Evolutionary conservation across 2,329 filamentous ascomycete genomes (phyloP), one percentile per base, ranked within the genome.

Genomic region (Pseudopyrenochaeta lycopersici): DNA sequence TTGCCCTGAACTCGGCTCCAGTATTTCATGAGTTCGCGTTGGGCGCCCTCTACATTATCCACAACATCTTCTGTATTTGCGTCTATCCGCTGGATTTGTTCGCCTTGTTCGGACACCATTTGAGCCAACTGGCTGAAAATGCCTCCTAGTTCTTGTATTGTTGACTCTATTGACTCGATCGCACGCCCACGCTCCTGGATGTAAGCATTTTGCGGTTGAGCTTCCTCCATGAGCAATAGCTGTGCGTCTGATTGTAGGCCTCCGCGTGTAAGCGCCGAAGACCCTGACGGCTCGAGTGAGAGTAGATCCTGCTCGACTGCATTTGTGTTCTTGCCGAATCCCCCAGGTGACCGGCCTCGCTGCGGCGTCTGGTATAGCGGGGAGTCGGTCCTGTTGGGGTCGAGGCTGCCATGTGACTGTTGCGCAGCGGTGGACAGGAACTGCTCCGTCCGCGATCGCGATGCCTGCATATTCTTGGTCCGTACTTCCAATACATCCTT

Each of bases 41-140:
- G 95, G 5, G 95, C 95, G 15, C 95, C 95, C 71, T 97, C 87
- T n/a, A 99, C 94, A 67, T 99, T 99, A 71, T 98, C 94, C 49
- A 99, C 94, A 5, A 99, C 92, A 67, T 97, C 93, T 71, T 99
- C 95, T 1, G 94, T 97, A 76, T 98, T 97, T 62, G 94, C 94
- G 69, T 98, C 94, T 71, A 97, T 97, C 44, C 94, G 85, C 77
- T 98, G 92, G 62, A 99, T 96, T 90, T 97, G 96, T 77, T 97
- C 95, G 57, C 91, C 92, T 78, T 99, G 95, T 76, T 99, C 94
- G 49, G 90, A 92, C 27, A 99, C 95, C 95, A 99, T 98, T 63
- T 91, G 88, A 31, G 95, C 94, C 44, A 99, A 81, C 76, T 99
- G 94, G 7, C 92, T 91, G 74, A 98, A 98, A 58, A 97, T 97